Conservation (phyloP, 495 filamentous ascomycete genomes). For the Xylaria curta region DNA sequence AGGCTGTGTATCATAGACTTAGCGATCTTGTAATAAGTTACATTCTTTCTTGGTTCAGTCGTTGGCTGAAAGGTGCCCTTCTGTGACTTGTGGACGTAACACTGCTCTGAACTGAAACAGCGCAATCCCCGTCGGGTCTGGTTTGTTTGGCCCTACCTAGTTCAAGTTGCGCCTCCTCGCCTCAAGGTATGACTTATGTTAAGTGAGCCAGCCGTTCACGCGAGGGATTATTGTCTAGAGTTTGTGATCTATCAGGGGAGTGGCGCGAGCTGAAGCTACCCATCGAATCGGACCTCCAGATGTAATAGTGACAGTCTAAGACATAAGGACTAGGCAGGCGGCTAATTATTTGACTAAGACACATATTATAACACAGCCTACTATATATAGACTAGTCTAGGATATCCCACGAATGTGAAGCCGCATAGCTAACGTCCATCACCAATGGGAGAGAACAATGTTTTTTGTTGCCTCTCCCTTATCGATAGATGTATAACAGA, state of each 20-base stretch:
- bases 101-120: neutral
- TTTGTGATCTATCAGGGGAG: neutral
- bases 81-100: neutral
- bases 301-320: neutral
- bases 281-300: neutral
- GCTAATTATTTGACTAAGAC: neutral
- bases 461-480: neutral
- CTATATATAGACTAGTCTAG: neutral
- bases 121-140: neutral
- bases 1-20: conserved; percentile 35
- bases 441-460: neutral
- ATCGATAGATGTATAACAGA: neutral
- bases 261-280: neutral
- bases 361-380: neutral
- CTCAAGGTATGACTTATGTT: neutral
- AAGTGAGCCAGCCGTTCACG: neutral
- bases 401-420: neutral
- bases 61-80: neutral
- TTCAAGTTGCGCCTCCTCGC: neutral
- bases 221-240: neutral
- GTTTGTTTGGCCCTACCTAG: neutral
- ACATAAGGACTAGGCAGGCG: neutral
- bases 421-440: neutral
- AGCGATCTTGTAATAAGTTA: conserved; percentile 39
- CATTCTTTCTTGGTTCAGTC: conserved; percentile 1